These are phyloP conservation scores for Rhynchospora tenuis DNA, from an alignment of 176 grass and related monocot species.

Conservation along the genomic window DNA sequence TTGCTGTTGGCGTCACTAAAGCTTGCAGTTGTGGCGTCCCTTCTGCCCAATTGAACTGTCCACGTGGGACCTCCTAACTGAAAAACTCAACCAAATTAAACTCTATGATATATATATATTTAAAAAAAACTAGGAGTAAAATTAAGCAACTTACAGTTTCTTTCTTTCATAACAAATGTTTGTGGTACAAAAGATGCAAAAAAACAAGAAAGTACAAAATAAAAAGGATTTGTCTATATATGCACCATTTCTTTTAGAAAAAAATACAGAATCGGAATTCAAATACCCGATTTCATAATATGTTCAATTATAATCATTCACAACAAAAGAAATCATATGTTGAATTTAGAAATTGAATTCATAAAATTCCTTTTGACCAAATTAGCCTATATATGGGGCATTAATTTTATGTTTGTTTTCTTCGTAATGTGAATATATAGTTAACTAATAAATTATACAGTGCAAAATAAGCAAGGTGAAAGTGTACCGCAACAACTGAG, in stretches of 20 bases:
- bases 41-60: constrained; percentile 34
- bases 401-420: neutral
- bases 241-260: neutral
- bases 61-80: constrained; percentile 38
- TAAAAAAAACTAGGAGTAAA: neutral
- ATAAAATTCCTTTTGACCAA: neutral
- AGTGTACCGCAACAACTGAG: constrained; percentile 19
- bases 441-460: neutral
- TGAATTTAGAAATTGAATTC: neutral
- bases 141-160: neutral
- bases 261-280: neutral
- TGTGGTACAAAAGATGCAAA: neutral
- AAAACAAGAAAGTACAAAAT: neutral
- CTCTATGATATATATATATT: neutral
- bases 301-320: no score
- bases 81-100: neutral
- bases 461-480: neutral
- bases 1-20: constrained; percentile 30
- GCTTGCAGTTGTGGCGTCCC: constrained; percentile 38
- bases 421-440: neutral
- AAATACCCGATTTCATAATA: neutral
- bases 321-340: neutral
- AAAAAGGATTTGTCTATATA: neutral
- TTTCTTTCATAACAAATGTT: neutral
- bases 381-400: neutral